Base-by-base conservation (phyloP, 2,329 filamentous ascomycete species). In the Trichothecium sympodiale region DNA sequence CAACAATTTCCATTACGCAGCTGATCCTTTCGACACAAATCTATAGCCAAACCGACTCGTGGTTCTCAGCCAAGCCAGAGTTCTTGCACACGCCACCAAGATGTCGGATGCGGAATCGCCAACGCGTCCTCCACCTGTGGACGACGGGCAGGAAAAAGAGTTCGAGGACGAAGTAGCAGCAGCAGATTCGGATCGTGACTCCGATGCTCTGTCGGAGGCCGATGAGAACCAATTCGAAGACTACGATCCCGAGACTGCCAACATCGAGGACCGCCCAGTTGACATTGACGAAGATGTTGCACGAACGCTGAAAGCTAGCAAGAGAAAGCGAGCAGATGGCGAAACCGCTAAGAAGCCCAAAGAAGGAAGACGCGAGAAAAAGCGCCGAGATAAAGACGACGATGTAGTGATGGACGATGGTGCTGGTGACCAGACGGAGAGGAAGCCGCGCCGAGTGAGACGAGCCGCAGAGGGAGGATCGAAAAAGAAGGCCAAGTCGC, bases 271-370 rank as follows among this genome's bases (percentile, higher is more conserved):
- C 50, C 65, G 72, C 17, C 75, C 75, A 1, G 65, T 78, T n/a
- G 72, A 76, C 18, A 80, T 81, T 42, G 77, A 81, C 47, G 77
- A 80, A 47, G 75, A 80, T 43, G 66, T 74, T 37, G 74, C 74
- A 6, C 68, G 69, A 38, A 77, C 74, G 3, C 56, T 81, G 23
- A 80, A 80, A 53, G 74, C 74, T 1, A 66, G 66, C n/a, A 79
- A 77, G 57, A 60, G 75, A 39, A 80, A 80, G 61, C 72, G 83
- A 38, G 52, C 66, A 8, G 80, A 73, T 25, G 77, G 77, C 35
- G 74, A 71, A 20, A 69, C 69, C 33, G 59, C 67, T 30, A 84
- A 82, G 58, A 91, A 86, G 61, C 81, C 83, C 36, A 78, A 81
- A 54, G 81, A 78, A 49, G 78, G 75, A n/a, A 69, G 77, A 34